Conservation (phyloP, 176 grass and related monocot species). For the Triticum aestivum region IWGSC_CS_RefSeq_v2.1 NC_057806.1:503268141-503268640, state of each 20-base stretch:
- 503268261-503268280: conserved; percentile 84
- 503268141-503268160: conserved; percentile 58
- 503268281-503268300: conserved; percentile 79
- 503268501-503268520: no score
- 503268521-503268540: no score
- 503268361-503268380: conserved; percentile 81
- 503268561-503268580: not conserved
- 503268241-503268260: conserved; percentile 90
- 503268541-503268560: not conserved
- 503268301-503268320: conserved; percentile 92
- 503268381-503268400: conserved; percentile 94
- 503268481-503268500: no score
- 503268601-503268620: not conserved
- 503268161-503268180: conserved; percentile 77
- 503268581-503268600: not conserved
- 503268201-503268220: conserved; percentile 95
- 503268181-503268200: conserved; percentile 95
- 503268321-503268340: conserved; percentile 98
- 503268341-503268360: conserved; percentile 93
- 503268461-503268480: not conserved
- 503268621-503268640: not conserved
- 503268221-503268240: conserved; percentile 92
- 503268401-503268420: conserved; percentile 9
- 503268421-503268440: not conserved
- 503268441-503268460: not conserved